Evolutionary conservation across 768 basidiomycete species (phyloP), one percentile per base, ranked within the genome.

Genomic region (Epithele typhae): DNA sequence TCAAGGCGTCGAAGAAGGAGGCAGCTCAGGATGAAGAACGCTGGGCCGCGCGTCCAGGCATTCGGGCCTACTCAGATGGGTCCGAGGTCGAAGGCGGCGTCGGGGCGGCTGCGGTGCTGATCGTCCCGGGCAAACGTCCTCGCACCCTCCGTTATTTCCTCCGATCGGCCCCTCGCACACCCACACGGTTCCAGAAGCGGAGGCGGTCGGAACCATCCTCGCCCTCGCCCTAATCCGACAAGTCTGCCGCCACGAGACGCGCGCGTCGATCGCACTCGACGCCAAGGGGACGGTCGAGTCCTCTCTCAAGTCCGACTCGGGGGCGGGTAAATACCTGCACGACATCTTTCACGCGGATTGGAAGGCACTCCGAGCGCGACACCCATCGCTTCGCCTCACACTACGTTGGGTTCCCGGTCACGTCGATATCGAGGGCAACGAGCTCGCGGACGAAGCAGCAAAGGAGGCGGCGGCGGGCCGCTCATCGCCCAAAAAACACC

Each of bases 171-270:
- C 19, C 0, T 35, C 40, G 1, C 35, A 32, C 7, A 36, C 60
- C 9, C 63, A 66, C 50, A 63, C 55, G 1, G 59, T 63, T 0
- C 61, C 58, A 25, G 60, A 66, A 38, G 65, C 52, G 2, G 64
- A 69, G 36, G 18, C 51, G 1, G 55, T 64, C 11, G 67, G 65
- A 0, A 32, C 64, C 7, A 34, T 60, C 0, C 43, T 70, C 3
- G 17, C 58, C 1, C 32, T 30, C 32, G 4, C 38, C 30, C 11
- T 40, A 54, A 22, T 7, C 5, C 14, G 37, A 4, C 37, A 24
- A 10, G 19, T 24, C 19, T n/a, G n/a, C n/a, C n/a, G n/a, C n/a
- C n/a, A n/a, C n/a, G 2, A 5, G 4, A 3, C 17, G 24, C 14
- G 14, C 12, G 6, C 25, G 2, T 21, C 22, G 8, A 12, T 41